A percentile compares a stretch with the other conserved stretches of the same genome.
These are phyloP conservation scores for Naematelia encephala DNA, from an alignment of 768 basidiomycete species.

Conservation along the genomic window DNA sequence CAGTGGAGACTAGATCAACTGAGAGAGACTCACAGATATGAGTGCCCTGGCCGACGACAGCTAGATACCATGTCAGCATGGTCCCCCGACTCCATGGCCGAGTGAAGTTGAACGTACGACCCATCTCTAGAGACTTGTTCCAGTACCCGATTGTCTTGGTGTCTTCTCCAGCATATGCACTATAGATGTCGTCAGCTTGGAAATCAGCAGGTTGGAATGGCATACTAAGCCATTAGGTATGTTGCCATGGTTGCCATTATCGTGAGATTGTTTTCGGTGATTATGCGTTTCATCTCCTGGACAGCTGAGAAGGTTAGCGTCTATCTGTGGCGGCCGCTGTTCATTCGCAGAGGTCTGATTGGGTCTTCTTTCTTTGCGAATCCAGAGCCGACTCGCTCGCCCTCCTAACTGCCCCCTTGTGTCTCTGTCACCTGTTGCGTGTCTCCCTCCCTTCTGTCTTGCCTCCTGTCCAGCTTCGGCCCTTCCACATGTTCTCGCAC, in stretches of 20 bases:
- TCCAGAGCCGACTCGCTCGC: no score
- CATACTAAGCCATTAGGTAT: conserved; percentile 57
- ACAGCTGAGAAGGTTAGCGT: no score
- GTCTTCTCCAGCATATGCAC: conserved; percentile 13
- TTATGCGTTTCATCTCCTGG: conserved; percentile 90
- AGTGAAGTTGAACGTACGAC: conserved; percentile 18
- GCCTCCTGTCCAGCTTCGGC: no score
- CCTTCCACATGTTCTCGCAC: no score
- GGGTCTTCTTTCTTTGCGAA: no score
- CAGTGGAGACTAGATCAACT: neutral
- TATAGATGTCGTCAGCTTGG: conserved; percentile 1
- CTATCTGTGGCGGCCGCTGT: no score
- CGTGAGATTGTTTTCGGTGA: conserved; percentile 83
- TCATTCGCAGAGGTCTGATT: no score
- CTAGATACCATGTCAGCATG: conserved; percentile 8
- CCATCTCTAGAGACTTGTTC: conserved; percentile 20
- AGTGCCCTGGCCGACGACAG: conserved; percentile 57
- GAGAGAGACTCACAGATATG: conserved; percentile 64
- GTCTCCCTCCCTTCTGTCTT: no score
- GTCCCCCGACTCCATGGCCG: neutral
- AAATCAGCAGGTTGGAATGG: neutral
- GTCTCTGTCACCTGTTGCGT: no score
- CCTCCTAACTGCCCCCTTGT: no score
- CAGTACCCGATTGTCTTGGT: conserved; percentile 18
- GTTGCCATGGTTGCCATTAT: conserved; percentile 92